A percentile compares a stretch with the other conserved stretches of the same genome.
Evolutionary conservation across 495 filamentous ascomycete species (phyloP).

Genomic region (Copromyces sp.): DNA sequence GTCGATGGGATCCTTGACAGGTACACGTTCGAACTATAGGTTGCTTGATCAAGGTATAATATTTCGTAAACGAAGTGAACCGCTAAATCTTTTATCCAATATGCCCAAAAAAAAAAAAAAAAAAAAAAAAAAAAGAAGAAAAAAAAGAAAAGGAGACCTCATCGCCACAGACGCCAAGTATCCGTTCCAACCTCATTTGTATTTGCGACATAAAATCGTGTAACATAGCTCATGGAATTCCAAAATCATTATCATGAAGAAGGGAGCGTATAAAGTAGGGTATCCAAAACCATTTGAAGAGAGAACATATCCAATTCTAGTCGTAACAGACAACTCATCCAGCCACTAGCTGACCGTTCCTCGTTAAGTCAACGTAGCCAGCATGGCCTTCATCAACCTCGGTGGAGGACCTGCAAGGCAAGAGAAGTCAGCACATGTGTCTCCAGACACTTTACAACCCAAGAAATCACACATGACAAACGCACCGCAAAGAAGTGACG

Average conservation of each 20-base stretch:
- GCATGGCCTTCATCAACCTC: slow-evolving; percentile 58
- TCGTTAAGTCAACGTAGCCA: slow-evolving; percentile 62
- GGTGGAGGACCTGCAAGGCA: slow-evolving; percentile 40
- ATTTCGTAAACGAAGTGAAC: neutral
- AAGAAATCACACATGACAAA: slow-evolving; percentile 10
- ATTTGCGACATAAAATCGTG: neutral
- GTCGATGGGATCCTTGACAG: too few relatives aligned
- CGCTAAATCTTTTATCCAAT: neutral
- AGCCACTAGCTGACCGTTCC: neutral
- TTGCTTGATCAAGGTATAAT: neutral
- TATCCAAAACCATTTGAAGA: neutral
- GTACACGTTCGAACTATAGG: too few relatives aligned
- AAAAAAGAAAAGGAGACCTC: neutral
- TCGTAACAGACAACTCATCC: neutral
- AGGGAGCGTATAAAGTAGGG: neutral
- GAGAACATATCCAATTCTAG: neutral
- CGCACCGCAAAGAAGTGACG: slow-evolving; percentile 15
- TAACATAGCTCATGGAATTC: neutral
- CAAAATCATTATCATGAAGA: neutral
- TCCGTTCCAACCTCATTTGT: neutral
- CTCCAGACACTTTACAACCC: neutral
- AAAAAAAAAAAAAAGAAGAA: neutral
- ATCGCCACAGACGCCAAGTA: neutral
- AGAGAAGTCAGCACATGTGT: slow-evolving; percentile 13
- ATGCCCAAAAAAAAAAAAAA: neutral